These are phyloP conservation scores for Rhodamnia rubescens DNA, from an alignment of 345 rosid genomes.

Conservation along the genomic window DNA sequence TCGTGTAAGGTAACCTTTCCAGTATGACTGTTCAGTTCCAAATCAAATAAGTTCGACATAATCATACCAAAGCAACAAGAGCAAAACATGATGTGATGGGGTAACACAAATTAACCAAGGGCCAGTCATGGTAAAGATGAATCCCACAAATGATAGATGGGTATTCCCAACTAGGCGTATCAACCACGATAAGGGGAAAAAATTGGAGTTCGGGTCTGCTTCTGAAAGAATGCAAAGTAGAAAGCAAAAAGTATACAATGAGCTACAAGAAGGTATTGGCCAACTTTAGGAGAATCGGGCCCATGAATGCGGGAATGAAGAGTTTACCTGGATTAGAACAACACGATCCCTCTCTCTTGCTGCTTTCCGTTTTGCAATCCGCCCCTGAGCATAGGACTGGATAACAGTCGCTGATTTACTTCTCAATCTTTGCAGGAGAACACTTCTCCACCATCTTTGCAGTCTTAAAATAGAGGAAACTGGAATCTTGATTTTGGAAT, in stretches of 20 bases:
- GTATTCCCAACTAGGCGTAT: not conserved
- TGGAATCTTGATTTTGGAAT: not conserved
- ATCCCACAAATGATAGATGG: not conserved
- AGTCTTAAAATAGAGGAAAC: constrained; percentile 26
- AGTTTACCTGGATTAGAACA: constrained; percentile 65
- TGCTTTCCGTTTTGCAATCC: constrained; percentile 41
- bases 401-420: constrained; percentile 37
- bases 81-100: not conserved
- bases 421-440: constrained; percentile 30
- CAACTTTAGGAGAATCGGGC: not conserved
- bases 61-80: not conserved
- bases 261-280: not conserved
- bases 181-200: not conserved
- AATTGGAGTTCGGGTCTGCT: not conserved
- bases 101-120: not conserved
- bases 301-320: not conserved
- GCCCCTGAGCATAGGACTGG: constrained; percentile 49
- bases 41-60: not conserved
- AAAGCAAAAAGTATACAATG: not conserved
- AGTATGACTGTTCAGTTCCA: constrained; percentile 36
- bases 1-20: constrained; percentile 75
- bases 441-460: constrained; percentile 83
- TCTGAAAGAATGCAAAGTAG: not conserved
- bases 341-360: constrained; percentile 25
- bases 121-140: not conserved